Percentiles rank a stretch among this genome's conserved stretches.
phyloP scores from a whole-genome alignment of 768 basidiomycete species.

The Pleurotus platypus region DNA sequence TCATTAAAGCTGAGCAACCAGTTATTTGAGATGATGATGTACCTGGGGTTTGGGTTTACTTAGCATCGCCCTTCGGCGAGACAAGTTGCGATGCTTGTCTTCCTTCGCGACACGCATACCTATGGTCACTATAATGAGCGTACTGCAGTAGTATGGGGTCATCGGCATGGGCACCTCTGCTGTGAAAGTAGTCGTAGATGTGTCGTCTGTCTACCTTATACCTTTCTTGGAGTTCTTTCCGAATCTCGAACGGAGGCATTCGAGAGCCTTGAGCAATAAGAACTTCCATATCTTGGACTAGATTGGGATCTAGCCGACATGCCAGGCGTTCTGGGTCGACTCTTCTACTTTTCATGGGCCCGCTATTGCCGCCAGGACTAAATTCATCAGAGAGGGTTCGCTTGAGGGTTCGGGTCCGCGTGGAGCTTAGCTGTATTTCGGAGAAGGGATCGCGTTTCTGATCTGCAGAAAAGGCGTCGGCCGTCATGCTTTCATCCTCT shows the following conservation, averaged over 20 bases:
- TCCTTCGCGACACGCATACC: constrained; percentile 63
- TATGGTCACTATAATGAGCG: constrained; percentile 10
- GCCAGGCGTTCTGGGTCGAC: constrained; percentile 72
- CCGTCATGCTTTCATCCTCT: not conserved
- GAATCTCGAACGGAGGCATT: constrained; percentile 71
- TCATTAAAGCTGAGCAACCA: not conserved
- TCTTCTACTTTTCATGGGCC: constrained; percentile 41
- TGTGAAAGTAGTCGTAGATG: constrained; percentile 79
- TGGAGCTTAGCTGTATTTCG: constrained; percentile 6
- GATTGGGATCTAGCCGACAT: constrained; percentile 59
- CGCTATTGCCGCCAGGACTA: constrained; percentile 22
- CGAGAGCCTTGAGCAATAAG: constrained; percentile 64
- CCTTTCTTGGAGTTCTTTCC: constrained; percentile 68
- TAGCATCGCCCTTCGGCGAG: constrained; percentile 34
- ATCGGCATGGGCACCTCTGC: constrained; percentile 33
- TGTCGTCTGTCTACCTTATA: constrained; percentile 70
- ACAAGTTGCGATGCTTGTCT: constrained; percentile 50
- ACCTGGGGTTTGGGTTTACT: not conserved
- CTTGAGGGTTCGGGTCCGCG: constrained; percentile 4
- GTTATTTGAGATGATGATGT: not conserved
- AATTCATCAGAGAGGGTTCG: constrained; percentile 5
- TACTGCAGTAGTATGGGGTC: not conserved
- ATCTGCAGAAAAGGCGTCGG: not conserved
- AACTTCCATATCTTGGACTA: constrained; percentile 72
- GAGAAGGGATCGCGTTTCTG: constrained; percentile 5